These are phyloP conservation scores for Leishmania guyanensis DNA, from an alignment of 208 protist genomes.

Conservation along the genomic window DNA sequence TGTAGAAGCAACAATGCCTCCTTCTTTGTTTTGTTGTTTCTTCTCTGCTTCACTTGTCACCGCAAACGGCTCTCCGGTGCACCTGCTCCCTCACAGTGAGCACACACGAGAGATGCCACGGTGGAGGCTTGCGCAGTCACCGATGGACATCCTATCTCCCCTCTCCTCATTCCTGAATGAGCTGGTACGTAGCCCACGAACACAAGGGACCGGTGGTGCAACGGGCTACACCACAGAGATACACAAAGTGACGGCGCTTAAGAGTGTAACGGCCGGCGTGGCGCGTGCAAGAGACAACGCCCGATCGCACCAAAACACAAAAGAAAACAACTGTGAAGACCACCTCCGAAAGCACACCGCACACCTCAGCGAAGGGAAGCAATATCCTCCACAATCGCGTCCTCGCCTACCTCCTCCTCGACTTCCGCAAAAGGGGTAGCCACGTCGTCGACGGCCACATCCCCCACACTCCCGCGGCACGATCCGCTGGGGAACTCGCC, in stretches of 20 bases:
- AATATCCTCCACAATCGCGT: constrained; percentile 57
- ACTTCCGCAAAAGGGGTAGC: not conserved
- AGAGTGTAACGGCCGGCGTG: not conserved
- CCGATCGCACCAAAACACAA: not conserved
- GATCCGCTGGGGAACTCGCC: constrained; percentile 29
- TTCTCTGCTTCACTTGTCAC: not conserved
- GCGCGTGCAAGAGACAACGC: not conserved
- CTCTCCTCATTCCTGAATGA: not conserved
- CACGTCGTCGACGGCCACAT: not conserved
- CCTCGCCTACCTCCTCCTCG: constrained; percentile 24
- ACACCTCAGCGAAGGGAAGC: constrained; percentile 19
- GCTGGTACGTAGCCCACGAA: not conserved
- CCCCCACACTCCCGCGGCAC: not conserved
- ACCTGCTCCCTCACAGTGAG: not conserved
- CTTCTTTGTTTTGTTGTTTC: not conserved
- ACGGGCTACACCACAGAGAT: not conserved
- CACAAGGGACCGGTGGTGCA: not conserved
- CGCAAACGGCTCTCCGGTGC: not conserved
- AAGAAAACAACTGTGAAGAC: not conserved
- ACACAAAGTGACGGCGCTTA: not conserved
- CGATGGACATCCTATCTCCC: not conserved
- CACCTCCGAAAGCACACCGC: not conserved
- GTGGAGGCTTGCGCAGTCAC: not conserved
- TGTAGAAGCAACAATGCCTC: not conserved
- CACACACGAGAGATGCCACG: not conserved